Evolutionary conservation across 2,329 filamentous ascomycete genomes (phyloP).

Genomic region (Scorias spongiosa): DNA sequence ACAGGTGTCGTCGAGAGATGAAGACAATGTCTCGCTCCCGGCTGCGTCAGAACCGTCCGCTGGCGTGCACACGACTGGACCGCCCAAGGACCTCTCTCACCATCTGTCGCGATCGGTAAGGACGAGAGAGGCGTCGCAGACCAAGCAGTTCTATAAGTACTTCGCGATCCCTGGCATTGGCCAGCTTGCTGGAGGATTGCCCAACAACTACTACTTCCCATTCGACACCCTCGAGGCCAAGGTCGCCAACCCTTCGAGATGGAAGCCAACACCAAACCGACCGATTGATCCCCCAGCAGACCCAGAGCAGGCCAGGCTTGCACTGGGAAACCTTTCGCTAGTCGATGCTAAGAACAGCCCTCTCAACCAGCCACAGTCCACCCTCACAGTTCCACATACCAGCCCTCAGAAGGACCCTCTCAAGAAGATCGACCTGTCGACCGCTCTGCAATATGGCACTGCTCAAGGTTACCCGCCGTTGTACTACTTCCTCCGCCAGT

Average conservation of each 20-base stretch:
- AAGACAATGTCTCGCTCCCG: neutral
- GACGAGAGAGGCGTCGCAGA: slow-evolving; percentile 45
- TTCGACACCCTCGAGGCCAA: slow-evolving; percentile 82
- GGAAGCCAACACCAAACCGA: slow-evolving; percentile 52
- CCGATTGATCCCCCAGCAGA: slow-evolving; percentile 34
- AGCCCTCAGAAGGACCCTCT: slow-evolving; percentile 42
- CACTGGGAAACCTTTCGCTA: slow-evolving; percentile 3
- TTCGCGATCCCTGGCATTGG: slow-evolving; percentile 49
- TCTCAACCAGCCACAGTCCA: slow-evolving; percentile 19
- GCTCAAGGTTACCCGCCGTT: slow-evolving; percentile 69
- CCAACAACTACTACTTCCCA: slow-evolving; percentile 69
- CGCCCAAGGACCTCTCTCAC: slow-evolving; percentile 62
- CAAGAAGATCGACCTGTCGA: slow-evolving; percentile 63
- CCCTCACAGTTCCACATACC: slow-evolving; percentile 56
- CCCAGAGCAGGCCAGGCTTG: slow-evolving; percentile 13
- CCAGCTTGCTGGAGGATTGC: slow-evolving; percentile 51
- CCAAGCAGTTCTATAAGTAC: slow-evolving; percentile 81
- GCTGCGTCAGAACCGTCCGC: neutral
- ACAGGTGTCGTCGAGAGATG: neutral
- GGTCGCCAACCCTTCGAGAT: slow-evolving; percentile 58
- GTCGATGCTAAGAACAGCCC: slow-evolving; percentile 11
- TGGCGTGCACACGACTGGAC: slow-evolving; percentile 7
- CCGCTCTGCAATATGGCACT: slow-evolving; percentile 77
- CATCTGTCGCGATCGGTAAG: slow-evolving; percentile 58
- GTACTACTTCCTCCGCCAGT: slow-evolving; percentile 62